Percentiles rank a stretch among this genome's conserved stretches.
Evolutionary conservation across 108 stramenopile genomes (phyloP).

Genomic region (Aurantiochytrium sp.): DNA sequence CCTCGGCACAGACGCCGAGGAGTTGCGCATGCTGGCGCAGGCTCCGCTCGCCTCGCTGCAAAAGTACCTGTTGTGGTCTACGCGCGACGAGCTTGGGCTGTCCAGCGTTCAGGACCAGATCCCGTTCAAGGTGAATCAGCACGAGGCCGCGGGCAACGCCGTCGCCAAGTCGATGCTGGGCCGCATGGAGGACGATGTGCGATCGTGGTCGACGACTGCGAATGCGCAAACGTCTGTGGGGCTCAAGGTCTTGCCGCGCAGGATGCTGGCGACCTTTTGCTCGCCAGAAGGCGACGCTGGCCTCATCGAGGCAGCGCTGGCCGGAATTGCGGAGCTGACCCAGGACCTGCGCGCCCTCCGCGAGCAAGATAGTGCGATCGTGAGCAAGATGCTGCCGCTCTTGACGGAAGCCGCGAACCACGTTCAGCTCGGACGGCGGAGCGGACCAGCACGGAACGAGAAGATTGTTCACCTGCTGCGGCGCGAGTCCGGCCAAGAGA

Average conservation of each 20-base stretch:
- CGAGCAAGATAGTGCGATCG: background rate
- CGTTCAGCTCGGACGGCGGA: background rate
- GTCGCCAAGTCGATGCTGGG: slow-evolving; percentile 37
- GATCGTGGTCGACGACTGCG: background rate
- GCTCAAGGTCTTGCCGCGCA: background rate
- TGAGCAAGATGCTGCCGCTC: slow-evolving; percentile 28
- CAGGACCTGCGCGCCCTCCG: background rate
- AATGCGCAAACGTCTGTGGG: background rate
- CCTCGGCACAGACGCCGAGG: background rate
- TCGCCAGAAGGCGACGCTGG: background rate
- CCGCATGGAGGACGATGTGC: slow-evolving; percentile 39
- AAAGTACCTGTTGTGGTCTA: background rate
- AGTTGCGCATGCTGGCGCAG: slow-evolving; percentile 22
- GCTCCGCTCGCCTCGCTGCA: background rate
- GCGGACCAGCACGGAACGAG: background rate
- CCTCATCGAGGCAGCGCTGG: background rate
- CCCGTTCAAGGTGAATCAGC: slow-evolving; percentile 34
- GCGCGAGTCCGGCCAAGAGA: slow-evolving; percentile 33
- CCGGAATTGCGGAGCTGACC: background rate
- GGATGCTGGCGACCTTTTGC: background rate
- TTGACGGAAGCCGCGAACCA: slow-evolving; percentile 33
- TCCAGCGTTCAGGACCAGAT: background rate
- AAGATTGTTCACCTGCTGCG: background rate
- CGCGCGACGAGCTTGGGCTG: slow-evolving; percentile 30
- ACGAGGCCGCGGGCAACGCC: slow-evolving; percentile 36